Conservation (phyloP, 1,139 yeast species). For the Sugiyamaella castrensis region DNA sequence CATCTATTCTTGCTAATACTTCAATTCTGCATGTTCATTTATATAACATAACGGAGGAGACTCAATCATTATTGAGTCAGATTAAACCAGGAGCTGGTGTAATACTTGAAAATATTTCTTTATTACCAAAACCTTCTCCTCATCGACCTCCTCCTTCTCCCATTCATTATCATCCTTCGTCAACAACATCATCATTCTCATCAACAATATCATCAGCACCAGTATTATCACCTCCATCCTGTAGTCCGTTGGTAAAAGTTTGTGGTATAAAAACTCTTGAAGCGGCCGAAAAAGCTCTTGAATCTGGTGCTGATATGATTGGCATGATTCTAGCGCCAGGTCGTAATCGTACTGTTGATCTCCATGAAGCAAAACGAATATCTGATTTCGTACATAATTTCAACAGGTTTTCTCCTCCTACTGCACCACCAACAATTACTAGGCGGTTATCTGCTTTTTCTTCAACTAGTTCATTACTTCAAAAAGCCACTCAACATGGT, state of each 20-base stretch:
- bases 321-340: slow-evolving; percentile 89
- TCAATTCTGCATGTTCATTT: slow-evolving; percentile 10
- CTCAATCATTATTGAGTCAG: slow-evolving; percentile 1
- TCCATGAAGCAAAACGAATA: slow-evolving; percentile 53
- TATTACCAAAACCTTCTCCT: slow-evolving; percentile 1
- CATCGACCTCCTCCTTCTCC: background rate
- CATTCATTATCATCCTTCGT: background rate
- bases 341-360: slow-evolving; percentile 65
- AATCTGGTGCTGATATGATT: slow-evolving; percentile 66
- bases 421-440: slow-evolving; percentile 1
- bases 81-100: slow-evolving; percentile 2
- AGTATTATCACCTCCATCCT: background rate
- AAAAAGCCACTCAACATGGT: slow-evolving; percentile 3
- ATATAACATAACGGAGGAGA: slow-evolving; percentile 1
- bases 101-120: slow-evolving; percentile 5
- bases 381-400: slow-evolving; percentile 37
- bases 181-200: background rate
- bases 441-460: slow-evolving; percentile 6
- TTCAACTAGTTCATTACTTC: slow-evolving; percentile 5
- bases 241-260: slow-evolving; percentile 55
- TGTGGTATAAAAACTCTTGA: slow-evolving; percentile 74
- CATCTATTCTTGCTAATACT: background rate
- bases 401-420: slow-evolving; percentile 3
- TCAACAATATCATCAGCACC: background rate
- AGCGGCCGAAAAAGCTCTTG: slow-evolving; percentile 68